These are phyloP conservation scores for Colletotrichum musae DNA, from an alignment of 2,329 filamentous ascomycete species.

Conservation along the genomic window DNA sequence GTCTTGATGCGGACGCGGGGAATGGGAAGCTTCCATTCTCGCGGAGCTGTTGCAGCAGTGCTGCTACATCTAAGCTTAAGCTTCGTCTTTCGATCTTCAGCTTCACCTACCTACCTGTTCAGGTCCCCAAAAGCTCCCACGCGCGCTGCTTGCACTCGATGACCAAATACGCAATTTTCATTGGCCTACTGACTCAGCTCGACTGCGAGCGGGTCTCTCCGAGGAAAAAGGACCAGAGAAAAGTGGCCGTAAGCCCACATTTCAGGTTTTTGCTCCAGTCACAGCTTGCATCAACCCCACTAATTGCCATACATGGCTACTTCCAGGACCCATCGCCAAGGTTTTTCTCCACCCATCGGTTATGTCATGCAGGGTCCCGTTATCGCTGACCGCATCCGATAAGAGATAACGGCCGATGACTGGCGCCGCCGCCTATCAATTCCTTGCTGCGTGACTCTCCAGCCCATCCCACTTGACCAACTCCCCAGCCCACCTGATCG, in stretches of 20 bases:
- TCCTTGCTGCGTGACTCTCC: constrained; percentile 34
- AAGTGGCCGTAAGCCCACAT: constrained; percentile 34
- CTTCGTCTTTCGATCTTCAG: constrained; percentile 8
- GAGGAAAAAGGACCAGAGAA: background rate
- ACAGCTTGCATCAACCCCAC: constrained; percentile 10
- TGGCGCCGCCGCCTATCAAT: constrained; percentile 14
- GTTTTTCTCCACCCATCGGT: constrained; percentile 16
- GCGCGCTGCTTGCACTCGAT: constrained; percentile 7
- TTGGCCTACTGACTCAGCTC: constrained; percentile 30
- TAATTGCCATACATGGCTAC: constrained; percentile 10
- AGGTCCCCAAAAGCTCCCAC: background rate
- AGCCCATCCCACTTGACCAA: constrained; percentile 36
- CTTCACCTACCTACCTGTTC: background rate
- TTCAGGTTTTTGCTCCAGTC: constrained; percentile 32
- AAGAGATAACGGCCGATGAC: constrained; percentile 32
- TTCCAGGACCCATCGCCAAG: constrained; percentile 18
- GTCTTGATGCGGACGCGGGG: constrained; percentile 27
- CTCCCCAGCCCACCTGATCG: constrained; percentile 34
- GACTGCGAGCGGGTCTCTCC: background rate
- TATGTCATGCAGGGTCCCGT: constrained; percentile 40
- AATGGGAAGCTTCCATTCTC: constrained; percentile 4
- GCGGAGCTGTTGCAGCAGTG: background rate
- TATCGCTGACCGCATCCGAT: constrained; percentile 34
- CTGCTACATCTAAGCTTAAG: too few relatives aligned
- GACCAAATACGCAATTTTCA: constrained; percentile 22